Evolutionary conservation across 2,329 filamentous ascomycete species (phyloP).

Genomic region (Monosporascus sp.): DNA sequence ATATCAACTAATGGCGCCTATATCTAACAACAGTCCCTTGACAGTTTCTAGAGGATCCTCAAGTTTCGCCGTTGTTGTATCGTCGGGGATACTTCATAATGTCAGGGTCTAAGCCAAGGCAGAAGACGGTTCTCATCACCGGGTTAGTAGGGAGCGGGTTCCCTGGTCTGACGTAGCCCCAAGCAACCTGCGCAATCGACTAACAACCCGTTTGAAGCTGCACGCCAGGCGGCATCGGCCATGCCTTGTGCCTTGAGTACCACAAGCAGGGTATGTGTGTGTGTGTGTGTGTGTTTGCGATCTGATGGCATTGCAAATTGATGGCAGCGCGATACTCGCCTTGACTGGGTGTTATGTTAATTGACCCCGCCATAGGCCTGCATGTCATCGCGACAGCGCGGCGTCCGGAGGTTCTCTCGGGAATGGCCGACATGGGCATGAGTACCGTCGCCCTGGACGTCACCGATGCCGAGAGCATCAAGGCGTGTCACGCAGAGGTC

Average conservation of each 20-base stretch:
- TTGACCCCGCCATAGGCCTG: conserved; percentile 27
- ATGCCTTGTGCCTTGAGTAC: conserved; percentile 45
- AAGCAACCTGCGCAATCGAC: not conserved
- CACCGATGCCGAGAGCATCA: conserved; percentile 42
- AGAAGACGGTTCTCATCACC: conserved; percentile 4
- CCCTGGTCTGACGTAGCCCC: not conserved
- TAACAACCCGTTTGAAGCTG: conserved; percentile 31
- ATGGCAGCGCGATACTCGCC: not conserved
- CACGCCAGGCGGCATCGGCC: conserved; percentile 50
- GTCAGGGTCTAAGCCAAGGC: not conserved
- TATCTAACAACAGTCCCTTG: no score
- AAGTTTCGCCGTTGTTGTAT: no score
- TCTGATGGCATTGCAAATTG: not conserved
- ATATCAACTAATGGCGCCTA: no score
- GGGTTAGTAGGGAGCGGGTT: not conserved
- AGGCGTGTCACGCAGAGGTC: conserved; percentile 37
- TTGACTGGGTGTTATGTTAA: not conserved
- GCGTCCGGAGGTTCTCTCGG: conserved; percentile 37
- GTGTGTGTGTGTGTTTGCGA: not conserved
- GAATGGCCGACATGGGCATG: conserved; percentile 39
- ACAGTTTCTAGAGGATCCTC: no score
- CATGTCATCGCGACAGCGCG: conserved; percentile 52
- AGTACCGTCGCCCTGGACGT: conserved; percentile 46
- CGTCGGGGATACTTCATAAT: not conserved
- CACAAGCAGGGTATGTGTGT: conserved; percentile 37